These are phyloP conservation scores for Claviceps africana DNA, from an alignment of 2,329 filamentous ascomycete species.

Conservation along the genomic window DNA sequence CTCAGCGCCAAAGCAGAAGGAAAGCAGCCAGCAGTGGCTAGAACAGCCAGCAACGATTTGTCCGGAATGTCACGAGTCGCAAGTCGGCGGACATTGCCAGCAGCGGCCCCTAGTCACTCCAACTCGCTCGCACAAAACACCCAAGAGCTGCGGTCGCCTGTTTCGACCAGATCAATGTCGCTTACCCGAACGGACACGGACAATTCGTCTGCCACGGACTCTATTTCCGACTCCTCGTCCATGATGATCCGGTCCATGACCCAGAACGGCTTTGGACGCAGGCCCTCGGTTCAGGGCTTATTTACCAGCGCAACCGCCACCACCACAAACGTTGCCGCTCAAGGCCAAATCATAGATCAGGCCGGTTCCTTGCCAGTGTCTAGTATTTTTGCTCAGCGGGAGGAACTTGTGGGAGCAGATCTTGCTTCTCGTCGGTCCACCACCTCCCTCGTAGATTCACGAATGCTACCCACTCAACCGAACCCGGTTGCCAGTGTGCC, in stretches of 20 bases:
- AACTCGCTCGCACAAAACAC: constrained; percentile 1
- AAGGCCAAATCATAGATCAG: constrained; percentile 31
- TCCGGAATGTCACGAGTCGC: constrained; percentile 5
- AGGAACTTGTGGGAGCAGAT: constrained; percentile 10
- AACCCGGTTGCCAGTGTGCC: constrained; percentile 30
- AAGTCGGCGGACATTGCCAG: constrained; percentile 1
- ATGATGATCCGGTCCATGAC: constrained; percentile 20
- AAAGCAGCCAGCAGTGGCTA: constrained; percentile 26
- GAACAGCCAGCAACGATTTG: constrained; percentile 8
- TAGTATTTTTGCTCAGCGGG: constrained; percentile 9
- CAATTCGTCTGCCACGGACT: constrained; percentile 2
- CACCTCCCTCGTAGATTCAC: constrained; percentile 19
- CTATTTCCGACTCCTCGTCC: constrained; percentile 8
- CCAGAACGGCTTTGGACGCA: constrained; percentile 16
- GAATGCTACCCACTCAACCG: constrained; percentile 36
- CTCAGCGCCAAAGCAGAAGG: constrained; percentile 34
- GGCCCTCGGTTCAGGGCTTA: constrained; percentile 13
- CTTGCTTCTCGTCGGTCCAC: constrained; percentile 11
- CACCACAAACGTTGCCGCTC: constrained; percentile 27
- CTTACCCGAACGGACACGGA: constrained; percentile 3
- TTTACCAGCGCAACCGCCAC: constrained; percentile 24
- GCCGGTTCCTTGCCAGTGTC: constrained; percentile 18
- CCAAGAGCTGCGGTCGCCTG: constrained; percentile 1
- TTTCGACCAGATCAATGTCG: constrained; percentile 1
- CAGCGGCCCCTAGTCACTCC: neutral